Base-by-base conservation (phyloP, 2,329 filamentous ascomycete species). In the Pyrenochaeta sp. region DNA sequence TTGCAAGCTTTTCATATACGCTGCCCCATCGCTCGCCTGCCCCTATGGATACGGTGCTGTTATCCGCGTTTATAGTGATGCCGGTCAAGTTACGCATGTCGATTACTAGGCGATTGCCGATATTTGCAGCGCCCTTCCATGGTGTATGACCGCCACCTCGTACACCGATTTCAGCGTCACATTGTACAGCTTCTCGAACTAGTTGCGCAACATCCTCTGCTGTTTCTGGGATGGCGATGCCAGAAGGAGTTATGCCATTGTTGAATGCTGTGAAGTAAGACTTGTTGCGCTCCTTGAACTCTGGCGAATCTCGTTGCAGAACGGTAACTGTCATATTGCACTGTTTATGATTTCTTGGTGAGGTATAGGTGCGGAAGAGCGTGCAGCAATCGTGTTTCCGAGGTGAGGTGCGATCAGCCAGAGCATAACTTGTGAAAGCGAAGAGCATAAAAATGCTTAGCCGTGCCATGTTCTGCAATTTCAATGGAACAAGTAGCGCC, bases 91-190 rank as follows among this genome's bases (percentile, higher is more conserved):
- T 59, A 14, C 64, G 59, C 35, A 70, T 37, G 46, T 73, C 68
- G 23, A 73, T 61, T 1, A 67, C 70, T 7, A 71, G 63, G 30
- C 66, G 67, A 14, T 58, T 58, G 1, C 66, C 58, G 18, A 70
- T 69, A 21, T 71, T 71, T 7, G 66, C 64, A 21, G 62, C 52
- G 7, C 67, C 68, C 14, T 59, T 62, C 14, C 56, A 48, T 9
- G 64, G 63, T 4, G 65, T 66, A 33, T 71, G 66, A 20, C 65
- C 39, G 17, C 23, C 40, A 6, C 40, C 40, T 42, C 42, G 42
- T 35, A 33, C 30, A 23, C 42, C 32, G 21, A 36, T 33, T 20
- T 41, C 32, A 45, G 29, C 30, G 7, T 45, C 12, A 11, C 30
- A 36, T 23, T 35, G 15, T 21, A 23, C 42, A 4, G 42, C 42